Base-by-base conservation (phyloP, 345 rosid genomes). In the Barbarea vulgaris region DNA sequence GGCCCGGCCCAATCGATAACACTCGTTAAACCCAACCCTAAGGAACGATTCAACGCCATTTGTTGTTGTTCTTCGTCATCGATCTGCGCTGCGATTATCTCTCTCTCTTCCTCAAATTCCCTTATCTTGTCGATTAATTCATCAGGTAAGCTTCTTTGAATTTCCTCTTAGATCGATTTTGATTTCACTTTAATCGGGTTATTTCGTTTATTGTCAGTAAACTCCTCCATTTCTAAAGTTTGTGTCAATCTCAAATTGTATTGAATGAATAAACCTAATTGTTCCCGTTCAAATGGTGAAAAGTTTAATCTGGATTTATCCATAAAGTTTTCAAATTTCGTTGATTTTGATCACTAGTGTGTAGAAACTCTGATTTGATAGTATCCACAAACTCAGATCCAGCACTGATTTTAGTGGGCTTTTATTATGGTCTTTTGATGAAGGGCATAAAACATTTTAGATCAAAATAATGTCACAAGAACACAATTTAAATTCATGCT, bases 1-100 rank as follows among this genome's bases (percentile, higher is more conserved):
- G 75, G 80, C 75, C 33, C 10, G 58, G 70, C 70, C 80, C 75
- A 76, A 31, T 0, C 44, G 4, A 51, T 4, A 24, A 75, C 5
- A 46, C 4, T 22, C 1, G 7, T 3, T 24, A 46, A 74, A 48
- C 73, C 72, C 67, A 76, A 69, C 51, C 65, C 80, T 54, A 59
- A 68, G 21, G 34, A 31, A 51, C 14, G 18, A 4, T 62, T 62
- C 70, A 62, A 24, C 75, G 41, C 34, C 54, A 24, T 44, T 66
- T 8, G 21, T 66, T 39, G 15, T 62, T 58, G 7, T 55, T 67
- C 70, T 44, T 55, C 57, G 22, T 44, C 41, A 30, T 48, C 74
- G 33, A 59, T 58, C 68, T 67, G 3, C 34, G 18, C 33, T 57
- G 22, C 62, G 61, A 50, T 9, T 67, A 15, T 51, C 67, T 39